These are phyloP conservation scores for Lagenidium giganteum DNA, from an alignment of 352 stramenopile species.

Conservation along the genomic window DNA sequence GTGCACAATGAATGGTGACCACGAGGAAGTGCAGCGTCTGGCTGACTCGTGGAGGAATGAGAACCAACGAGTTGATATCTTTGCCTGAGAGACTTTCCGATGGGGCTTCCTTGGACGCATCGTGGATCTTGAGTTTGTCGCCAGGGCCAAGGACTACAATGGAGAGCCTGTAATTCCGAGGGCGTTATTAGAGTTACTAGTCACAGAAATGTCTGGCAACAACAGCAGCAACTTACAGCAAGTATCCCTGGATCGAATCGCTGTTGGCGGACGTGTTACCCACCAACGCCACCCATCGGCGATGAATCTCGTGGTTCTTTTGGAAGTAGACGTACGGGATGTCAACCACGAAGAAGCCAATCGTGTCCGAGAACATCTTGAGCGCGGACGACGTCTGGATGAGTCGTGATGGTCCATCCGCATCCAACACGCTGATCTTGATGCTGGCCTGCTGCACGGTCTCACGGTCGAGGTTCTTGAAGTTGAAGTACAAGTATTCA, in stretches of 20 bases:
- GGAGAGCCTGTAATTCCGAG: constrained; percentile 64
- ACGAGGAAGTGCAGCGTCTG: constrained; percentile 75
- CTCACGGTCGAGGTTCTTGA: constrained; percentile 73
- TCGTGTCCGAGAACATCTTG: constrained; percentile 64
- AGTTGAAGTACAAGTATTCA: constrained; percentile 88
- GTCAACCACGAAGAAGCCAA: constrained; percentile 84
- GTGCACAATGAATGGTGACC: constrained; percentile 65
- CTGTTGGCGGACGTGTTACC: constrained; percentile 64
- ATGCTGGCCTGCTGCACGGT: constrained; percentile 67
- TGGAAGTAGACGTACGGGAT: constrained; percentile 83
- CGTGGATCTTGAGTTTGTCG: constrained; percentile 72
- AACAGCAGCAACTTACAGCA: constrained; percentile 37
- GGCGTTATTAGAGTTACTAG: too few relatives aligned
- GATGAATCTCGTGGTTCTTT: constrained; percentile 82
- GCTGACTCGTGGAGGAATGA: constrained; percentile 72
- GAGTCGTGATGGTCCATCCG: constrained; percentile 51
- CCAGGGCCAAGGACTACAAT: constrained; percentile 82
- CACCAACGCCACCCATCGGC: constrained; percentile 88
- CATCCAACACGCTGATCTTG: constrained; percentile 82
- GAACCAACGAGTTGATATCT: constrained; percentile 75
- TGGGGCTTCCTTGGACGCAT: constrained; percentile 22
- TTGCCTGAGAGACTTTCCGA: constrained; percentile 9
- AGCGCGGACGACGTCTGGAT: constrained; percentile 10
- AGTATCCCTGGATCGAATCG: constrained; percentile 88
- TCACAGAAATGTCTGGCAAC: too few relatives aligned